A percentile compares a stretch with the other conserved stretches of the same genome.
Evolutionary conservation across 164 flowering plant genomes (phyloP).

Genomic region (Paratinospora sagittata): DNA sequence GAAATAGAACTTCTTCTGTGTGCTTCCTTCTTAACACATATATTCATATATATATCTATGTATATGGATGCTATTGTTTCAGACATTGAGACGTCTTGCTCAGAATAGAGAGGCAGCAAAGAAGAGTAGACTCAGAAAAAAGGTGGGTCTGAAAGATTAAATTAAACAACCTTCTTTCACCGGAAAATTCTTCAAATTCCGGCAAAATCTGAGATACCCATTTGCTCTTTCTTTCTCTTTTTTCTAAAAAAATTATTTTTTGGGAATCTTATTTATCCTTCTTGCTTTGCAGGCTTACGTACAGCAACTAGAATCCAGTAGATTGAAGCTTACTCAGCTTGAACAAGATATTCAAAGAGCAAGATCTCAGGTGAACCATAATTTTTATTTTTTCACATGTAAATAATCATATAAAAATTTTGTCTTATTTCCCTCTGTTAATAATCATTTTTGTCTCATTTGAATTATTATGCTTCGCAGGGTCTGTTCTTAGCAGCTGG

Average conservation of each 20-base stretch:
- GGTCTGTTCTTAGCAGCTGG: conserved; percentile 69
- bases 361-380: conserved; percentile 65
- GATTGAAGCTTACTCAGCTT: conserved; percentile 78
- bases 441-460: neutral
- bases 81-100: conserved; percentile 93
- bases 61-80: conserved; percentile 13
- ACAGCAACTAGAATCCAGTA: conserved; percentile 92
- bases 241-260: neutral
- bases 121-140: conserved; percentile 88
- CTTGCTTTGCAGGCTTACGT: conserved; percentile 70
- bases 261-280: too few species aligned
- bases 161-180: neutral
- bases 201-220: neutral
- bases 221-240: neutral
- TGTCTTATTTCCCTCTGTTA: neutral
- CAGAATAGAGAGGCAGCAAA: conserved; percentile 99
- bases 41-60: too few species aligned
- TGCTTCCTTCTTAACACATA: too few species aligned
- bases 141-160: conserved; percentile 36
- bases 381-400: neutral
- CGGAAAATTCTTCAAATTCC: conserved; percentile 3
- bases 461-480: conserved; percentile 20
- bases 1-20: neutral
- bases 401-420: neutral
- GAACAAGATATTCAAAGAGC: conserved; percentile 97